phyloP scores from a whole-genome alignment of 805 yeast species.

The Hyphopichia homilentoma region DNA sequence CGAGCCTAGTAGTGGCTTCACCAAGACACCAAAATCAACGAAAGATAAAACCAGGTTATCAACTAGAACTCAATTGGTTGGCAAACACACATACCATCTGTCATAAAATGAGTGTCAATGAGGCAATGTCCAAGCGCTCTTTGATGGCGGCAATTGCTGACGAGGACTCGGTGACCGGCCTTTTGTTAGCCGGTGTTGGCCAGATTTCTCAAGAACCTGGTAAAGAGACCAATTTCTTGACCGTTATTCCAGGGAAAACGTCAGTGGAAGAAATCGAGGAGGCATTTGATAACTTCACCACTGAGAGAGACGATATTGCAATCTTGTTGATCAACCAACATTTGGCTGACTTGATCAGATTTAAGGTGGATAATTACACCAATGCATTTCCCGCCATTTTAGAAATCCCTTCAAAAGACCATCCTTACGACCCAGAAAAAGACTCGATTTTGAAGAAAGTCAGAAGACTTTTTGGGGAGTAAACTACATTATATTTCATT shows the following conservation, averaged over 20 bases:
- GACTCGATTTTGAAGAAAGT: slow-evolving; percentile 94
- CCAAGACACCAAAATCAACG: no score
- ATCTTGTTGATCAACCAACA: slow-evolving; percentile 91
- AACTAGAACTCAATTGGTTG: no score
- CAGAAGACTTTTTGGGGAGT: slow-evolving; percentile 92
- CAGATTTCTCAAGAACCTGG: slow-evolving; percentile 64
- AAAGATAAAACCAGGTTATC: no score
- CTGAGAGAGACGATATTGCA: slow-evolving; percentile 81
- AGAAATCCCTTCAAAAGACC: slow-evolving; percentile 97
- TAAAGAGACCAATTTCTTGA: slow-evolving; percentile 77
- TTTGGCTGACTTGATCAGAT: slow-evolving; percentile 85
- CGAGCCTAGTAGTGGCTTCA: no score
- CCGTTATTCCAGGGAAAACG: slow-evolving; percentile 72
- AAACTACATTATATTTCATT: slow-evolving; percentile 9
- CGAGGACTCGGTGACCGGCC: slow-evolving; percentile 95
- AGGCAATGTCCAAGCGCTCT: slow-evolving; percentile 62
- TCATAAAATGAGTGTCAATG: slow-evolving; percentile 31
- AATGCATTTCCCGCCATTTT: slow-evolving; percentile 94
- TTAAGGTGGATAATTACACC: slow-evolving; percentile 75
- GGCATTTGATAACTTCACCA: slow-evolving; percentile 73
- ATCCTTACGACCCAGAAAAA: slow-evolving; percentile 98
- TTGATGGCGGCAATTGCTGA: slow-evolving; percentile 94
- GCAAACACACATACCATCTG: no score
- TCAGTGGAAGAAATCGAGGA: slow-evolving; percentile 68
- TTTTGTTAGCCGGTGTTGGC: slow-evolving; percentile 93